Base-by-base conservation (phyloP, 805 yeast genomes). In the Schwanniomyces yamadae region DNA sequence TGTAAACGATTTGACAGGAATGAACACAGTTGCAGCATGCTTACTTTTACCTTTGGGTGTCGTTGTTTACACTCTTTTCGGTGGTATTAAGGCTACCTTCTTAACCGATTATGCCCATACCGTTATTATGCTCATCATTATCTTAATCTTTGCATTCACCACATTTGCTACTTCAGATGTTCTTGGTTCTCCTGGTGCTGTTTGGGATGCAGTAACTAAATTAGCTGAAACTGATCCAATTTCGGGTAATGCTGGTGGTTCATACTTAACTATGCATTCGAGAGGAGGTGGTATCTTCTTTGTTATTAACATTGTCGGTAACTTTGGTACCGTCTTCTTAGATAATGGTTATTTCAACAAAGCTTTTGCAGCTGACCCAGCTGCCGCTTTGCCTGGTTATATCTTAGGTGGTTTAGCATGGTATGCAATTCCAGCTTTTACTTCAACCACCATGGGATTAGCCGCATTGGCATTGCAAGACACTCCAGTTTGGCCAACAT, bases 281-380 rank as follows among this genome's bases (percentile, higher is more conserved):
- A 75, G 77, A 49, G 72, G 84, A 5, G 96, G 95, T 31, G 96
- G 95, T 47, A 84, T 89, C 33, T 90, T 90, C 71, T 80, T 87
- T 48, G 91, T 88, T 26, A 86, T 90, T 59, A 89, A 68, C 60
- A 70, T 88, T 45, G 88, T 87, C 32, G 96, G 96, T 47, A 87
- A 87, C 61, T 87, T 86, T 52, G 95, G 95, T 38, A 85, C 95
- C 17, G 95, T 86, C 12, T 87, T 84, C 57, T 63, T 87, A 50
- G 96, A 87, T 58, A 83, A 83, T 48, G 93, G 95, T 18, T 88
- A 87, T 63, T 86, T 89, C 80, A 84, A 84, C 63, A 87, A 87
- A 63, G 95, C 95, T 9, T 84, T 88, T 56, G 87, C 95, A 19
- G 81, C 91, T 6, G 74, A 82, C 41, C 95, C 95, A 15, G 84